Base-by-base conservation (phyloP, 164 flowering plant genomes). In the Umbellularia californica region DNA sequence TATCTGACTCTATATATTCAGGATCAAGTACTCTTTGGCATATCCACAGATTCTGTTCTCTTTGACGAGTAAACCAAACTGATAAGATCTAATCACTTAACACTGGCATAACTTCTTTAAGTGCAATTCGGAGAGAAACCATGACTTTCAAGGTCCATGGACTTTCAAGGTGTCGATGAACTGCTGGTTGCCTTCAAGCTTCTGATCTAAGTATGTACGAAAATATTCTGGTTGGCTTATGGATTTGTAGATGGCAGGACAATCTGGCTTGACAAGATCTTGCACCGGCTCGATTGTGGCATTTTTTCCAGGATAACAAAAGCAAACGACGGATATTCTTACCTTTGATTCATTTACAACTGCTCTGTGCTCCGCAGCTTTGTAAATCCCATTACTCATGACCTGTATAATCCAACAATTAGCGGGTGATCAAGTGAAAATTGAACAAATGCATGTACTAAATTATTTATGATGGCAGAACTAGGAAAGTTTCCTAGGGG, bases 381-480 rank as follows among this genome's bases (percentile, higher is more conserved):
- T 30, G 77, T 68, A 68, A 17, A 30, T 68, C 52, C 77, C 77
- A 69, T 75, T 75, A 67, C 76, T 74, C 70, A 74, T 66, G 0
- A 74, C 28, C 76, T 74, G 76, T 33, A 74, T 17, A 24, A 65
- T 30, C 70, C 58, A 73, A 25, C 10, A 69, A 67, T 30, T 9
- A 67, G 7, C 14, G 14, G 50, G n/a, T 28, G 30, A 67, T 33
- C 50, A 28, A 67, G 70, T 17, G 20, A 55, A 41, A 67, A 28
- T 20, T 17, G 41, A 7, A 67, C 5, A 52, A 55, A 14, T 55
- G 60, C 60, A 1, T 55, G 60, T 55, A 17, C 20, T 13, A 55
- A 2, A 52, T 15, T 12, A 52, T 52, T 30, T 30, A 30, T 0
- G 6, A 30, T 30, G 35, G 35, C 5, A 30, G 35, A 30, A 30